phyloP scores from a whole-genome alignment of 495 filamentous ascomycete species.

The Paragyromitra xinjiangensis region DNA sequence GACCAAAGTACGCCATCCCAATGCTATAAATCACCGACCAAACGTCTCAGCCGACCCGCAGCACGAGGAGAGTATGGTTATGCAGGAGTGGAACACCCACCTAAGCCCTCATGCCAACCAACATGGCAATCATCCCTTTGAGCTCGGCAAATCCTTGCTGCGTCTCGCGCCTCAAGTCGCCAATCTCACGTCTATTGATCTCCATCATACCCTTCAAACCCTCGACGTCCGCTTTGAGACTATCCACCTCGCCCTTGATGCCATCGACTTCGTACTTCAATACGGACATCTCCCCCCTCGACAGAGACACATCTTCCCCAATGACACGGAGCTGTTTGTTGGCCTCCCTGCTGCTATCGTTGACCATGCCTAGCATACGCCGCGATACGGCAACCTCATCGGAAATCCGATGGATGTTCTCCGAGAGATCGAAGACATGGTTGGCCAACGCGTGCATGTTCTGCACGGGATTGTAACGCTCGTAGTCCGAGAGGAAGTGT shows the following conservation, averaged over 20 bases:
- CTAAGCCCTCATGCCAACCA: conserved; percentile 47
- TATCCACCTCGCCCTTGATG: conserved; percentile 36
- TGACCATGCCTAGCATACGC: conserved; percentile 47
- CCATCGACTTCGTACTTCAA: conserved; percentile 40
- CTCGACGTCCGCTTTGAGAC: conserved; percentile 27
- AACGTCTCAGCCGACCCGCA: conserved; percentile 35
- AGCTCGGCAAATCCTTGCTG: conserved; percentile 53
- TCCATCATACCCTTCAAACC: conserved; percentile 39
- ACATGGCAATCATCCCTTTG: conserved; percentile 48
- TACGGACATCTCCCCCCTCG: conserved; percentile 28
- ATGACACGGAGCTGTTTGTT: conserved; percentile 37
- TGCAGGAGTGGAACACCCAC: conserved; percentile 20
- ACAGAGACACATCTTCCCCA: conserved; percentile 38
- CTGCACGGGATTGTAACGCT: conserved; percentile 54
- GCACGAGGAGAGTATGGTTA: conserved; percentile 8
- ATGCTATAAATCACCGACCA: conserved; percentile 34
- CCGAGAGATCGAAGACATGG: conserved; percentile 54
- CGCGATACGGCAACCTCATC: conserved; percentile 44
- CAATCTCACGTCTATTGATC: conserved; percentile 38
- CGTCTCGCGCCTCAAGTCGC: conserved; percentile 49
- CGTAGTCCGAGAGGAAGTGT: conserved; percentile 53
- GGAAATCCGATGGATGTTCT: conserved; percentile 44
- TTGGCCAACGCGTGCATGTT: conserved; percentile 56
- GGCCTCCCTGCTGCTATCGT: conserved; percentile 27
- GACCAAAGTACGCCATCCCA: conserved; percentile 47